These are phyloP conservation scores for Suhomyces coccinellae DNA, from an alignment of 1,139 yeast genomes.

Conservation along the genomic window DNA sequence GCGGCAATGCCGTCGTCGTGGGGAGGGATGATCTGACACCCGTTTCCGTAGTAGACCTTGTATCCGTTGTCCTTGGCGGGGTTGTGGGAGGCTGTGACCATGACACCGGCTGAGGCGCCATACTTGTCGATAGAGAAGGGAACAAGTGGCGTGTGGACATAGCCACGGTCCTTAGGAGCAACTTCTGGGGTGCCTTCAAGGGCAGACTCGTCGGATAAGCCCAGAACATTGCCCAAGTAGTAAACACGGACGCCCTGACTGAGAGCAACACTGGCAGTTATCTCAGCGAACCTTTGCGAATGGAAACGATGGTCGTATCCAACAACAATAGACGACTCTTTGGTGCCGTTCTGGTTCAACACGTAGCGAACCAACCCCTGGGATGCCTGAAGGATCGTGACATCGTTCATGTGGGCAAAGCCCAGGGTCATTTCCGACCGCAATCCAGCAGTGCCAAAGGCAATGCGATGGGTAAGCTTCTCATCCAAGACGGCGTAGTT, in stretches of 20 bases:
- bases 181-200: slow-evolving; percentile 5
- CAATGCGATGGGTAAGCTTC: slow-evolving; percentile 57
- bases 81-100: slow-evolving; percentile 97
- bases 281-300: slow-evolving; percentile 75
- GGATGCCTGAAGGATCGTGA: slow-evolving; percentile 87
- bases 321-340: slow-evolving; percentile 55
- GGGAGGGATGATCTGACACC: slow-evolving; percentile 95
- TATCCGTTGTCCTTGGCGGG: slow-evolving; percentile 91
- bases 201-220: slow-evolving; percentile 33
- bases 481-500: slow-evolving; percentile 49
- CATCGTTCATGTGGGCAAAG: slow-evolving; percentile 82
- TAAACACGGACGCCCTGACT: slow-evolving; percentile 69
- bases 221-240: slow-evolving; percentile 47
- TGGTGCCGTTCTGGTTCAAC: slow-evolving; percentile 15
- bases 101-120: slow-evolving; percentile 77
- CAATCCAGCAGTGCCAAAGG: slow-evolving; percentile 94
- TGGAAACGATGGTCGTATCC: slow-evolving; percentile 92
- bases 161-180: slow-evolving; percentile 21
- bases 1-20: slow-evolving; percentile 74
- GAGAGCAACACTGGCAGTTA: slow-evolving; percentile 75
- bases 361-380: slow-evolving; percentile 82
- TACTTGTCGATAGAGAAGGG: slow-evolving; percentile 77
- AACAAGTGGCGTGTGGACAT: slow-evolving; percentile 87
- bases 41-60: slow-evolving; percentile 90
- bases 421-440: slow-evolving; percentile 90